Conservation (phyloP, 345 rosid genomes). For the Ceriops zippeliana region DNA sequence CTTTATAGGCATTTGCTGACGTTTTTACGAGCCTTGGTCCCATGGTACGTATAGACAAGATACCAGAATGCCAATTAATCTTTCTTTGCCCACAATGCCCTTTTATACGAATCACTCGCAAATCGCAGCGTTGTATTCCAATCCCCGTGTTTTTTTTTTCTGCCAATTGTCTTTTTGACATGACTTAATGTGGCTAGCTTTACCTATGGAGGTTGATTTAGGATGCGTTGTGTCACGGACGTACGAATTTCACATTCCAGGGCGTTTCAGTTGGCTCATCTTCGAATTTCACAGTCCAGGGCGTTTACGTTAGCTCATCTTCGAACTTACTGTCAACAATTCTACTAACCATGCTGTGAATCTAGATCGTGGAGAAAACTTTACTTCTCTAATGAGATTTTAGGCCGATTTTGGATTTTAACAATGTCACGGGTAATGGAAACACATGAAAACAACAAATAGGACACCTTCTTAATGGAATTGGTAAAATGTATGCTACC, state of each 20-base stretch:
- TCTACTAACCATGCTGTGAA: neutral
- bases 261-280: too few relatives aligned
- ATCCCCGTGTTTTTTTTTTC: slow-evolving; percentile 7
- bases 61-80: slow-evolving; percentile 29
- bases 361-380: neutral
- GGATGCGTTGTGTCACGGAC: neutral
- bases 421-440: too few relatives aligned
- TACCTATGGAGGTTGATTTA: neutral
- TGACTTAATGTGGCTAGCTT: slow-evolving; percentile 22
- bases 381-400: too few relatives aligned
- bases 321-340: neutral
- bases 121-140: slow-evolving; percentile 12
- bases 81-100: slow-evolving; percentile 20
- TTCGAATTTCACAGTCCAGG: too few relatives aligned
- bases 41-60: slow-evolving; percentile 39
- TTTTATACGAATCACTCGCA: slow-evolving; percentile 5
- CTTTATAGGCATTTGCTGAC: slow-evolving; percentile 40
- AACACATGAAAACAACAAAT: too few relatives aligned
- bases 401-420: too few relatives aligned
- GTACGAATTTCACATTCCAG: too few relatives aligned
- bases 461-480: too few relatives aligned
- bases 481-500: too few relatives aligned
- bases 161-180: slow-evolving; percentile 19
- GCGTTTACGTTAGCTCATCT: neutral
- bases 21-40: slow-evolving; percentile 39